Conservation (phyloP, 2,329 filamentous ascomycete genomes). For the Colletotrichum sp. region DNA sequence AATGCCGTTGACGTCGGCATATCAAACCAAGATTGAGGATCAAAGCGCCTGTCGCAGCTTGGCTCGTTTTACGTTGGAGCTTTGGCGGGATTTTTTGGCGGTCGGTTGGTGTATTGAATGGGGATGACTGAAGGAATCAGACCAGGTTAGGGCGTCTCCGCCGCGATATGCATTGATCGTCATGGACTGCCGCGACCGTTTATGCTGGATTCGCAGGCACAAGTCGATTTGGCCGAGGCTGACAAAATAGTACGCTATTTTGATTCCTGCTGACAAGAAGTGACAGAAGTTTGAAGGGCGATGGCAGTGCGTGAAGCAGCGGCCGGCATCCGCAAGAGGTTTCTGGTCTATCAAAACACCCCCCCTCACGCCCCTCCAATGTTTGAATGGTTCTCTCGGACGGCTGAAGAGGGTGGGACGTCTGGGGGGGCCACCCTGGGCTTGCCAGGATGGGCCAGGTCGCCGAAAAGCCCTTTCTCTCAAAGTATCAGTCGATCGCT, state of each 20-base stretch:
- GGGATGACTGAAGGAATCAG: neutral
- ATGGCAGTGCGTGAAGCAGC: neutral
- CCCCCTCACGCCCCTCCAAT: neutral
- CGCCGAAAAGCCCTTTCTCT: neutral
- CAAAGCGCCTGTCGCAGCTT: constrained; percentile 3
- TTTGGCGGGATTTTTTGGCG: neutral
- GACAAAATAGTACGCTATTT: constrained; percentile 15
- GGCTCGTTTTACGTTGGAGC: neutral
- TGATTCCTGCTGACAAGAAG: constrained; percentile 2
- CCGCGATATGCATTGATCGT: constrained; percentile 15
- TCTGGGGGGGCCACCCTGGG: neutral
- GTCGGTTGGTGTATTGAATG: neutral
- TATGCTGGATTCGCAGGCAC: neutral
- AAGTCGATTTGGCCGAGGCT: constrained; percentile 5
- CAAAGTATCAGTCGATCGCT: constrained; percentile 8
- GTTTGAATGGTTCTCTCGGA: neutral
- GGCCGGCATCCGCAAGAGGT: neutral
- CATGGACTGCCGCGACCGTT: constrained; percentile 1
- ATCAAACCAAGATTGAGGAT: constrained; percentile 1
- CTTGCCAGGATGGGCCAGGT: constrained; percentile 13
- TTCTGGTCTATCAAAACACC: neutral
- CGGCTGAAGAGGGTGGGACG: constrained; percentile 1
- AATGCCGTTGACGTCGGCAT: neutral
- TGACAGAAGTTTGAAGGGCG: neutral
- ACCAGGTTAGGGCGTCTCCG: neutral